Base-by-base conservation (phyloP, 805 yeast species). In the Ogataea zsoltii region DNA sequence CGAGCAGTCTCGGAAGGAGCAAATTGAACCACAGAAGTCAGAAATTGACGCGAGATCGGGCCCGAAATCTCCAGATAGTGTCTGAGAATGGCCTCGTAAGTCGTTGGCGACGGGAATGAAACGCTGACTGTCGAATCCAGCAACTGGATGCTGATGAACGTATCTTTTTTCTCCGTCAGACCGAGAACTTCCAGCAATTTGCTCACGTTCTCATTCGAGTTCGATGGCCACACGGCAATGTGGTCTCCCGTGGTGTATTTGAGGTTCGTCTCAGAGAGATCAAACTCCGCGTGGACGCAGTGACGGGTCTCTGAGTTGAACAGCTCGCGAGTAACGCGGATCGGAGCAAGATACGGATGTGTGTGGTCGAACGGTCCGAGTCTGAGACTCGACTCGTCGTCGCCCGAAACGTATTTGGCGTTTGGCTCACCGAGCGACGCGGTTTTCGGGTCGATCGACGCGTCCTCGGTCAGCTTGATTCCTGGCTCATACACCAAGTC, bases 211-310 rank as follows among this genome's bases (percentile, higher is more conserved):
- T 83, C 88, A 60, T 83, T 74, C 2, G 96, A 73, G 67, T 92
- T 92, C 18, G 94, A 88, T 29, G 97, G 94, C 95, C 97, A 88
- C 46, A 94, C 72, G 13, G 96, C 98, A 51, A 94, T 69, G 68
- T 92, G 98, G 65, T 92, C 99, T 66, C 99, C 99, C 3, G 99
- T 92, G 38, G 92, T 74, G 68, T 92, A 92, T 57, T 84, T 82
- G 60, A 94, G 72, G 58, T 84, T 85, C 3, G 92, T 76, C 23
- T 71, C 79, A 1, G 89, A 75, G 30, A 90, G 69, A 61, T 92
- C 97, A 56, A 92, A 82, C 67, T 94, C 98, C 39, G 85, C 80
- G 63, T 92, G 98, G 48, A 92, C 80, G 70, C 98, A 92, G 54
- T 83, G 82, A 71, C 98, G 83, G 19, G 74, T 71, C 15, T 59